These are phyloP conservation scores for Globisporangium spinosum DNA, from an alignment of 352 stramenopile genomes.

Conservation along the genomic window DNA sequence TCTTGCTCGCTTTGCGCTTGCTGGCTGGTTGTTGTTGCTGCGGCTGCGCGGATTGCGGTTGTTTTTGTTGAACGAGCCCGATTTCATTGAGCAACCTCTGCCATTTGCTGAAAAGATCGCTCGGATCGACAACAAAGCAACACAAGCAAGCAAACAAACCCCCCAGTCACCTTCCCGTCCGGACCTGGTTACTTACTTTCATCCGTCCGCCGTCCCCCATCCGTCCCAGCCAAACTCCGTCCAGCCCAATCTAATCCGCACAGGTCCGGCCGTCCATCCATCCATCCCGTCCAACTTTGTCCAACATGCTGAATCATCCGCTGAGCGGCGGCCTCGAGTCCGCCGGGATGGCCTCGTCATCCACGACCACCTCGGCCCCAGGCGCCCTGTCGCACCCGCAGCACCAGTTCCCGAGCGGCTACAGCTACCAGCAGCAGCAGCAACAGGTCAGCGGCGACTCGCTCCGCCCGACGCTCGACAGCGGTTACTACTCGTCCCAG, in stretches of 20 bases:
- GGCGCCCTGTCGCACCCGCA: constrained; percentile 6
- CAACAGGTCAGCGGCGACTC: constrained; percentile 31
- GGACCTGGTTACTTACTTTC: constrained; percentile 1
- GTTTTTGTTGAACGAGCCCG: constrained; percentile 15
- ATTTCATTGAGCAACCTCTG: constrained; percentile 17
- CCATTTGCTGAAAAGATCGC: constrained; percentile 23
- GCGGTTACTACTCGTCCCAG: constrained; percentile 29
- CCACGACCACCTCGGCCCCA: background rate
- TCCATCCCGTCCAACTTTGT: background rate
- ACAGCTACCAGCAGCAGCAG: constrained; percentile 30
- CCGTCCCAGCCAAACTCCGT: background rate
- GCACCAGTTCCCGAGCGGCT: constrained; percentile 16
- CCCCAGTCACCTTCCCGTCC: background rate
- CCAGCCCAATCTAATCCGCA: background rate
- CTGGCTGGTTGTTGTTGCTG: background rate
- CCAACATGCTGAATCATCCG: constrained; percentile 15
- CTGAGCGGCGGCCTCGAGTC: constrained; percentile 13
- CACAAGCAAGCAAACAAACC: background rate
- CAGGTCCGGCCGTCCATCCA: background rate
- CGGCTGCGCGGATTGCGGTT: background rate
- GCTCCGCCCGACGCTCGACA: constrained; percentile 28
- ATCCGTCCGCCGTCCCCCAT: background rate
- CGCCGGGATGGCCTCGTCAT: background rate
- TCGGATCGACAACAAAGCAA: constrained; percentile 1
- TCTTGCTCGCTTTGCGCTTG: background rate